Conservation (phyloP, 2,329 filamentous ascomycete species). For the Venturiaceae sp. region DNA sequence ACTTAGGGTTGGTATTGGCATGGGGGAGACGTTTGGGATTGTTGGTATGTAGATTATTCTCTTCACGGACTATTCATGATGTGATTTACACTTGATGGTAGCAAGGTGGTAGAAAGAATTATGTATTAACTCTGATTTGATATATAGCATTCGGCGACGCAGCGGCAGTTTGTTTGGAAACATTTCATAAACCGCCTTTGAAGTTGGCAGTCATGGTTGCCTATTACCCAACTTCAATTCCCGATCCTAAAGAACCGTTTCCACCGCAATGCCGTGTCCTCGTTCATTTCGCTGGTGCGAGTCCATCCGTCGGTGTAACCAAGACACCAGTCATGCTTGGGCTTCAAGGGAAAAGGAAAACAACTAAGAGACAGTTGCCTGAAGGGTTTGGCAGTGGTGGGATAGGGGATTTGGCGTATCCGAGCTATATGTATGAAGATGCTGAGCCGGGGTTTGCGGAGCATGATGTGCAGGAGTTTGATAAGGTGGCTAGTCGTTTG, state of each 20-base stretch:
- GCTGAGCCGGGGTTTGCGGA: conserved; percentile 61
- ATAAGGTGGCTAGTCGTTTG: conserved; percentile 52
- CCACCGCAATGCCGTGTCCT: conserved; percentile 37
- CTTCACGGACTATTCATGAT: too few species aligned
- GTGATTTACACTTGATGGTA: too few species aligned
- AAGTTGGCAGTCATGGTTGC: conserved; percentile 50
- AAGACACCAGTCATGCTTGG: conserved; percentile 41
- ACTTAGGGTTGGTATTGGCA: conserved; percentile 28
- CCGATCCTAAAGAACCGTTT: conserved; percentile 36
- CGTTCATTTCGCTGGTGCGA: conserved; percentile 45
- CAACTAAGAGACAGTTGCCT: conserved; percentile 37
- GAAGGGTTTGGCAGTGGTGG: conserved; percentile 41
- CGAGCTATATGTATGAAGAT: conserved; percentile 45
- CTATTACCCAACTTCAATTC: conserved; percentile 53
- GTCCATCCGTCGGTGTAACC: conserved; percentile 34
- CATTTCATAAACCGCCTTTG: conserved; percentile 45
- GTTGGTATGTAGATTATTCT: conserved; percentile 48
- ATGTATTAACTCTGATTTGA: neutral
- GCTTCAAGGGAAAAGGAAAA: conserved; percentile 40
- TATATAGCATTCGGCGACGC: conserved; percentile 50
- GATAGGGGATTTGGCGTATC: conserved; percentile 21
- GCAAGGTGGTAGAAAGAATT: neutral
- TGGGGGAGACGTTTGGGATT: conserved; percentile 50
- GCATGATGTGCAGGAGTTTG: conserved; percentile 57
- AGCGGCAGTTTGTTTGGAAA: conserved; percentile 48